phyloP scores from a whole-genome alignment of 768 basidiomycete species.

The Tylopilus balloui region DNA sequence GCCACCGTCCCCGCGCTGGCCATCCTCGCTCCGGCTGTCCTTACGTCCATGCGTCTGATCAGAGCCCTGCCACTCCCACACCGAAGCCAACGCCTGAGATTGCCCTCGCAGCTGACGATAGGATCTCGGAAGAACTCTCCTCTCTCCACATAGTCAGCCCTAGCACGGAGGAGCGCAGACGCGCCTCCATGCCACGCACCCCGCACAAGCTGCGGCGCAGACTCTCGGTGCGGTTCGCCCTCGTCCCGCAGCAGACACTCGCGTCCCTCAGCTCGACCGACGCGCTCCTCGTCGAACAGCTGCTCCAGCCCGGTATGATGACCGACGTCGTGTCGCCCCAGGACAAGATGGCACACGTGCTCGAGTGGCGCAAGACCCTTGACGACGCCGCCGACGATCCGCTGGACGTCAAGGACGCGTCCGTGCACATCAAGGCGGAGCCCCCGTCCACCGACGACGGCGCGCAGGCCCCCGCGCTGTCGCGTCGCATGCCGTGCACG shows the following conservation, averaged over 20 bases:
- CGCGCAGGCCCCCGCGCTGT: constrained; percentile 16
- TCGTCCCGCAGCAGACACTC: constrained; percentile 39
- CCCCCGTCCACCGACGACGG: not conserved
- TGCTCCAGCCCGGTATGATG: constrained; percentile 44
- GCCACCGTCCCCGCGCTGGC: constrained; percentile 49
- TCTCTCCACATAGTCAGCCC: constrained; percentile 41
- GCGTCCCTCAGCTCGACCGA: constrained; percentile 47
- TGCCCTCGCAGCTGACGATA: constrained; percentile 17
- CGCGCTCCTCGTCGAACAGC: constrained; percentile 41
- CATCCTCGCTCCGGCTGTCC: constrained; percentile 66
- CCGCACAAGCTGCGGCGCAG: constrained; percentile 16
- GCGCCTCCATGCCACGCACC: constrained; percentile 3
- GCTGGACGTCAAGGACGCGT: constrained; percentile 36
- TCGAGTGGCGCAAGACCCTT: constrained; percentile 32
- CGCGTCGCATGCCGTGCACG: constrained; percentile 54
- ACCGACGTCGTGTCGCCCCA: constrained; percentile 19
- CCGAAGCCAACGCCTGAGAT: not conserved
- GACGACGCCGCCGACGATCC: constrained; percentile 22
- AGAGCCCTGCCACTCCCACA: constrained; percentile 7
- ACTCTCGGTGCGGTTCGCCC: constrained; percentile 30
- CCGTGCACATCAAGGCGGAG: constrained; percentile 11
- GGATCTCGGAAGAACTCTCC: constrained; percentile 40
- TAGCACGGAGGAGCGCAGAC: constrained; percentile 16
- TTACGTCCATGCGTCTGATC: constrained; percentile 30
- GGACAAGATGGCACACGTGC: constrained; percentile 28